phyloP scores from a whole-genome alignment of 306 rosid species.

The Begonia masoniana region DNA sequence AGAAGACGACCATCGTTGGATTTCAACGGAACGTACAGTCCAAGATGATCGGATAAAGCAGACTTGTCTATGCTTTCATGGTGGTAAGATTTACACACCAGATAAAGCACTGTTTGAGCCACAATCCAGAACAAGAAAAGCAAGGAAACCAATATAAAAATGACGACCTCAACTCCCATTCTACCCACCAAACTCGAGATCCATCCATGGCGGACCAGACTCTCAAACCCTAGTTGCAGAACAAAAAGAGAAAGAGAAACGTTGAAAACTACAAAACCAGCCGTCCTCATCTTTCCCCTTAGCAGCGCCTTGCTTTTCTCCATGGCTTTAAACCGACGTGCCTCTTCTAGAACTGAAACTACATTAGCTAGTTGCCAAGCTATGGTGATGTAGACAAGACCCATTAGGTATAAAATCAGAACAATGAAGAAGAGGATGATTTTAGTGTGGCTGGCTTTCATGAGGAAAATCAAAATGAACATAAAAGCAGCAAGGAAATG shows the following conservation, averaged over 20 bases:
- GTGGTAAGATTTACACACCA: constrained; percentile 79
- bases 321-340: constrained; percentile 56
- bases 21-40: constrained; percentile 52
- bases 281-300: constrained; percentile 43
- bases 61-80: constrained; percentile 70
- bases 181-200: constrained; percentile 8
- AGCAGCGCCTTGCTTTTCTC: constrained; percentile 37
- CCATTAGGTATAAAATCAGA: constrained; percentile 12
- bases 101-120: constrained; percentile 52
- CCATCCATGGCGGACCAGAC: constrained; percentile 26
- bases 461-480: neutral
- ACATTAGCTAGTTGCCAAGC: constrained; percentile 70
- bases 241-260: constrained; percentile 2
- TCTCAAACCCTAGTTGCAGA: constrained; percentile 20
- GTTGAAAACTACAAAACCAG: constrained; percentile 9
- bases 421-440: neutral
- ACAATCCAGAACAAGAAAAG: constrained; percentile 40
- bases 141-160: constrained; percentile 24
- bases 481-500: neutral
- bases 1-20: constrained; percentile 50
- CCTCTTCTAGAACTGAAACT: constrained; percentile 56
- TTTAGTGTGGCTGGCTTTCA: accelerated
- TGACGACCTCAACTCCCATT: constrained; percentile 25
- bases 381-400: constrained; percentile 36
- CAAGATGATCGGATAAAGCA: constrained; percentile 63